Conservation (phyloP, 139 green algal species). For the Mesotaenium endlicherianum region DNA sequence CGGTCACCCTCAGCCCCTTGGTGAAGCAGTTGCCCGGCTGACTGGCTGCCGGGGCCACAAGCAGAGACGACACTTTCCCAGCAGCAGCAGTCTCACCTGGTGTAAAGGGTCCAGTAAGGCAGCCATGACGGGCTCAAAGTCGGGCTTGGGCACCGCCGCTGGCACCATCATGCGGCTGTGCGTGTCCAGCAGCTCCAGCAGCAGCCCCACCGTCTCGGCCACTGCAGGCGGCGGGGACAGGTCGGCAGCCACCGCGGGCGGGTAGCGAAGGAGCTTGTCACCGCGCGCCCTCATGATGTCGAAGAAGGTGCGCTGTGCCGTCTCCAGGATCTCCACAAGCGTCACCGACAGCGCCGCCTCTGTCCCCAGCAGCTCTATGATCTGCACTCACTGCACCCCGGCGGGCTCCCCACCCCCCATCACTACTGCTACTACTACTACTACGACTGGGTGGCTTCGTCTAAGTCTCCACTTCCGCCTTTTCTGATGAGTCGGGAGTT, state of each 20-base stretch:
- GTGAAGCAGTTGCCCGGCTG: too few relatives aligned
- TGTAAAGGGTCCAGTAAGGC: constrained; percentile 37
- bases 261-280: constrained; percentile 47
- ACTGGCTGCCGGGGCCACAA: too few relatives aligned
- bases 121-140: constrained; percentile 26
- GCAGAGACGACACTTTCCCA: too few relatives aligned
- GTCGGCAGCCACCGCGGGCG: constrained; percentile 20
- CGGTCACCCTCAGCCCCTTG: too few relatives aligned
- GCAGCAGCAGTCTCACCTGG: constrained; percentile 3
- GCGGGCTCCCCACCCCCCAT: background rate
- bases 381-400: constrained; percentile 5
- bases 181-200: constrained; percentile 46
- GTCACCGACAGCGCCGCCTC: constrained; percentile 22
- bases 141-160: background rate
- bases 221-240: constrained; percentile 36
- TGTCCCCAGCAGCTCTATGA: constrained; percentile 34
- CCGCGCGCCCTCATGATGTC: constrained; percentile 36
- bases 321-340: constrained; percentile 15
- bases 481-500: too few relatives aligned
- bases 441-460: too few relatives aligned
- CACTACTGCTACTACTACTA: background rate
- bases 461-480: too few relatives aligned
- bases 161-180: constrained; percentile 29
- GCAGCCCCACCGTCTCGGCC: constrained; percentile 22
- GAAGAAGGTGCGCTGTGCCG: constrained; percentile 26